Conservation (phyloP, 2,329 filamentous ascomycete genomes). For the Ascochyta clinopodiicola region DNA sequence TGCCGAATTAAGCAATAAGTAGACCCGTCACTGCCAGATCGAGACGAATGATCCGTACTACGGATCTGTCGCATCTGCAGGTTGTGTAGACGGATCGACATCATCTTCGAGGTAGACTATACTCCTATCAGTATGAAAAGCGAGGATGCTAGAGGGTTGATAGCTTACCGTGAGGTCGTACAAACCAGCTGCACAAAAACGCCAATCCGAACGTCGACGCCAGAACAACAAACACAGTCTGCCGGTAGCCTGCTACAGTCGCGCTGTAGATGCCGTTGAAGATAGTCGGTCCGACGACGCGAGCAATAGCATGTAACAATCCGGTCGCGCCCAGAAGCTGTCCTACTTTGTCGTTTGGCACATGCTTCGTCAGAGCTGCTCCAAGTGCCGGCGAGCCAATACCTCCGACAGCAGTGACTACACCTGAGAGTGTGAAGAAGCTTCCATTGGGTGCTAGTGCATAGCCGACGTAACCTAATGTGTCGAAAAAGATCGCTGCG, state of each 20-base stretch:
- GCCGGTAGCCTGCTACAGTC: slow-evolving; percentile 79
- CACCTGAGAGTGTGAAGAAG: slow-evolving; percentile 74
- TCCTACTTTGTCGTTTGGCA: slow-evolving; percentile 80
- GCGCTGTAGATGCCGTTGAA: slow-evolving; percentile 87
- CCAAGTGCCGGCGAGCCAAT: slow-evolving; percentile 86
- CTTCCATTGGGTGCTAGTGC: slow-evolving; percentile 66
- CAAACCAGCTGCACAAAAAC: slow-evolving; percentile 71
- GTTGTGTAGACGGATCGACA: not conserved
- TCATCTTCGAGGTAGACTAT: slow-evolving; percentile 14
- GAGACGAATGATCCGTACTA: not conserved
- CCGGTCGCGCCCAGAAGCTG: slow-evolving; percentile 89
- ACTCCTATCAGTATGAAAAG: not conserved
- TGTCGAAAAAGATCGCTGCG: slow-evolving; percentile 75
- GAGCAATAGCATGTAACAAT: slow-evolving; percentile 79
- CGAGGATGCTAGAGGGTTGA: not conserved
- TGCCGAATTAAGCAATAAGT: not conserved
- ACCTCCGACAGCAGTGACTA: slow-evolving; percentile 78
- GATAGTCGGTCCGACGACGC: slow-evolving; percentile 78
- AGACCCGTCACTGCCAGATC: not conserved
- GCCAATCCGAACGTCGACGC: slow-evolving; percentile 69
- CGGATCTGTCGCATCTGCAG: not conserved
- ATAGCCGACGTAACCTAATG: slow-evolving; percentile 78
- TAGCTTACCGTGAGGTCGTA: slow-evolving; percentile 75
- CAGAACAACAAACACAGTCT: slow-evolving; percentile 83
- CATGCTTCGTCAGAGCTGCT: slow-evolving; percentile 86